Evolutionary conservation across 495 filamentous ascomycete genomes (phyloP).

Genomic region (Margaritispora aquatica): DNA sequence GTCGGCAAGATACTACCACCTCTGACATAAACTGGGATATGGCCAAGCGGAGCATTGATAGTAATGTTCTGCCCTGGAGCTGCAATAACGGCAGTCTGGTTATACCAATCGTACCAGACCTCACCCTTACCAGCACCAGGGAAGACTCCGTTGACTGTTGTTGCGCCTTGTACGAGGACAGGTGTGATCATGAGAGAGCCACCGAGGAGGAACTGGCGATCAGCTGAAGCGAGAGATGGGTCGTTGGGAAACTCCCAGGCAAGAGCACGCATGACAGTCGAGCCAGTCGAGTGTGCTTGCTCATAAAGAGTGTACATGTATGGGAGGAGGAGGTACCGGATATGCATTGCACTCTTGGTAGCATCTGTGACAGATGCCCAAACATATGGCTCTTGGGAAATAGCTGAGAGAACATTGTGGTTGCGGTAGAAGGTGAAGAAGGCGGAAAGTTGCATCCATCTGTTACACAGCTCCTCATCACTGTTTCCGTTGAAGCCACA

Average conservation of each 20-base stretch:
- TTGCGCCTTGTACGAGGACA: conserved; percentile 60
- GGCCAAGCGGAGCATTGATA: conserved; percentile 66
- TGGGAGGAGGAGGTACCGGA: conserved; percentile 67
- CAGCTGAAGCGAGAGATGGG: conserved; percentile 56
- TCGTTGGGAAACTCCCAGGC: conserved; percentile 82
- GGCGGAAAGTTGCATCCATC: conserved; percentile 82
- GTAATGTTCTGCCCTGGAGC: conserved; percentile 58
- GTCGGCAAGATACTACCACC: conserved; percentile 64
- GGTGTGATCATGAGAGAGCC: conserved; percentile 64
- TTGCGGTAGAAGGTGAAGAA: conserved; percentile 91
- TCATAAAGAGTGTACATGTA: conserved; percentile 82
- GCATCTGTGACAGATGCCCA: conserved; percentile 68
- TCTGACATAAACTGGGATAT: conserved; percentile 72
- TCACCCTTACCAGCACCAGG: conserved; percentile 59
- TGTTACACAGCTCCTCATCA: conserved; percentile 68
- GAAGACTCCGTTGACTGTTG: conserved; percentile 67
- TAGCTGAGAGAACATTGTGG: conserved; percentile 61
- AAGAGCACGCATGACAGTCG: conserved; percentile 74
- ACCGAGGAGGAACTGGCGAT: conserved; percentile 76
- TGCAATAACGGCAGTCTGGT: conserved; percentile 44
- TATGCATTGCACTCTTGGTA: conserved; percentile 59
- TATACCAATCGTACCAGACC: conserved; percentile 85
- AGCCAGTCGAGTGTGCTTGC: conserved; percentile 58
- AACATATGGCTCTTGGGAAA: conserved; percentile 67
- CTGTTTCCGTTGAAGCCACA: conserved; percentile 74